Evolutionary conservation across 805 yeast species (phyloP).

Genomic region (Yarrowia sp.): DNA sequence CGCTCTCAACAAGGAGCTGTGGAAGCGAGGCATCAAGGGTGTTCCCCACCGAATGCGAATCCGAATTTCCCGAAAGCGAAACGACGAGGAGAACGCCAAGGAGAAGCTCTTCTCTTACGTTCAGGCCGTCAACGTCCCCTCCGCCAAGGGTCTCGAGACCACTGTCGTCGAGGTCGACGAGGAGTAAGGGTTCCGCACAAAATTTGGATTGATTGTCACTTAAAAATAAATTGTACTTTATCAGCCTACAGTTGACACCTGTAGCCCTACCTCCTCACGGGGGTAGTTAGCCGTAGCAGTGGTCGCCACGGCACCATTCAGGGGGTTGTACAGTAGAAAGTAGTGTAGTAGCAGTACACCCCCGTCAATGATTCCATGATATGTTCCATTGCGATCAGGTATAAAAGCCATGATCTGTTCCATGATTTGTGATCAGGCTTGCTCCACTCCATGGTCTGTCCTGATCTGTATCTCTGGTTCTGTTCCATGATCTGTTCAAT

Average conservation of each 20-base stretch:
- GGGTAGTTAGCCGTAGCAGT: conserved; percentile 24
- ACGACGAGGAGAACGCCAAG: conserved; percentile 99
- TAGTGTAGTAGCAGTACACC: no score
- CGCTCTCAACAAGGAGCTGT: conserved; percentile 94
- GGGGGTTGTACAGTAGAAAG: no score
- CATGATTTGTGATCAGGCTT: no score
- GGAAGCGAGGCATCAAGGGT: conserved; percentile 99
- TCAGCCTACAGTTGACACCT: conserved; percentile 21
- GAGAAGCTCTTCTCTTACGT: conserved; percentile 97
- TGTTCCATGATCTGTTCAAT: no score
- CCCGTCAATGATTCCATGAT: no score
- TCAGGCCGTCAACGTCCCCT: conserved; percentile 92
- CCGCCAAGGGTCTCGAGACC: conserved; percentile 97
- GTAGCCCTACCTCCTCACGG: conserved; percentile 25
- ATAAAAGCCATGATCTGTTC: no score
- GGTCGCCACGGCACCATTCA: conserved; percentile 26
- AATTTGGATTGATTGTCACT: conserved; percentile 7
- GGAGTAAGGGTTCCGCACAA: conserved; percentile 34
- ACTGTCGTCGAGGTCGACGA: conserved; percentile 88
- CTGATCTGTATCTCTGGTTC: no score
- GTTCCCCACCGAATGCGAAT: conserved; percentile 97
- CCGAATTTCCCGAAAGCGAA: conserved; percentile 99
- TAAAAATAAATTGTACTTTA: conserved; percentile 23
- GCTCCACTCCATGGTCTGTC: no score
- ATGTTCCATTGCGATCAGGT: no score